phyloP scores from a whole-genome alignment of 495 filamentous ascomycete genomes.

The Talaromyces adpressus region DNA sequence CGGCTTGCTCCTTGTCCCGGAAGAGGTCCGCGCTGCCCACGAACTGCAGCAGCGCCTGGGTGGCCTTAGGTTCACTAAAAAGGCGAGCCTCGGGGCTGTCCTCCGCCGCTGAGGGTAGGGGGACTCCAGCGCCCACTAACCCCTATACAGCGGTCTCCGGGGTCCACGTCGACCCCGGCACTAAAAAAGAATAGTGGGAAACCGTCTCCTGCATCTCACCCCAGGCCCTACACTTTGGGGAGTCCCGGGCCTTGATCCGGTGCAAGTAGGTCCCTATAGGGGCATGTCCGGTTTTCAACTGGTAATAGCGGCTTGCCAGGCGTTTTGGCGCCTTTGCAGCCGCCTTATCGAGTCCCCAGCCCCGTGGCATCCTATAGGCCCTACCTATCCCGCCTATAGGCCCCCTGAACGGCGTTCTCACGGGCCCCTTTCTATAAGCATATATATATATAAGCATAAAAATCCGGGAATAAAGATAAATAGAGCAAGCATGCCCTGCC shows the following conservation, averaged over 20 bases:
- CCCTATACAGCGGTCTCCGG: no score
- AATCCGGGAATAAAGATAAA: no score
- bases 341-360: no score
- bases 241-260: neutral
- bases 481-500: no score
- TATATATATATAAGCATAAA: no score
- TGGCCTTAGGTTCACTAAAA: neutral
- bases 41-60: neutral
- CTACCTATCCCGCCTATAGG: no score
- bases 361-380: no score
- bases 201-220: neutral
- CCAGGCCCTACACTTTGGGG: neutral
- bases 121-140: neutral
- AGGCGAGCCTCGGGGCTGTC: neutral
- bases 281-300: constrained; percentile 4
- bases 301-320: constrained; percentile 4
- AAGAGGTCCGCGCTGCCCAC: neutral
- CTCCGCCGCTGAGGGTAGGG: neutral
- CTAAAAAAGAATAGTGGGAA: neutral
- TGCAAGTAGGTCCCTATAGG: constrained; percentile 1
- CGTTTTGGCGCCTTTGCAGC: neutral
- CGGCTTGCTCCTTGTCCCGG: no score
- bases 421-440: no score
- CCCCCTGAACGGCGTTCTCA: no score
- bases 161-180: no score